Evolutionary conservation across 345 rosid genomes (phyloP).

Genomic region (Camelina laxa): DNA sequence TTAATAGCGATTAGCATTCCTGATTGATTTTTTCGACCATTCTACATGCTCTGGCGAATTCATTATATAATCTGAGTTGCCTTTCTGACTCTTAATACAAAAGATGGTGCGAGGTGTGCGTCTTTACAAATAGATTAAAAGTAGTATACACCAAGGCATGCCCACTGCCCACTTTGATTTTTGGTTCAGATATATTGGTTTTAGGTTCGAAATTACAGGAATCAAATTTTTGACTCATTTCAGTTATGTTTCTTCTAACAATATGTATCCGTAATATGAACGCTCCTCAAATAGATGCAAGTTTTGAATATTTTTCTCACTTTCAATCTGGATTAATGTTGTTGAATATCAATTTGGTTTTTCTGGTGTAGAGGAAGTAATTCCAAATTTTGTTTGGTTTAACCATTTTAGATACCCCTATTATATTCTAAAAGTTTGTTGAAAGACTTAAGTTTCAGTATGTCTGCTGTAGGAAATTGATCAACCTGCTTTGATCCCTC

Average conservation of each 20-base stretch:
- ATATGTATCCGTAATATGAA: constrained; percentile 11
- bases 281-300: constrained; percentile 3
- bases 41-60: constrained; percentile 15
- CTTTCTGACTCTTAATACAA: constrained; percentile 10
- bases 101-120: constrained; percentile 16
- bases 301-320: background rate
- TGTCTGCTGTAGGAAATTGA: constrained; percentile 80
- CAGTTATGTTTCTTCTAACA: background rate
- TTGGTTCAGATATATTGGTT: constrained; percentile 7
- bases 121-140: background rate
- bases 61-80: constrained; percentile 6
- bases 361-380: constrained; percentile 18
- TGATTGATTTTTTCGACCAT: constrained; percentile 4
- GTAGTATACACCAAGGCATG: background rate
- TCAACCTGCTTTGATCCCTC: constrained; percentile 97
- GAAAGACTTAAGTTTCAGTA: constrained; percentile 29
- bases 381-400: constrained; percentile 9
- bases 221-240: background rate
- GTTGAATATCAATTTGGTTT: constrained; percentile 10
- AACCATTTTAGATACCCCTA: constrained; percentile 4
- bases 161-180: background rate
- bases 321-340: constrained; percentile 21
- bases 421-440: constrained; percentile 1
- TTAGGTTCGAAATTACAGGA: constrained; percentile 3
- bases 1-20: constrained; percentile 21